phyloP scores from a whole-genome alignment of 2,329 filamentous ascomycete species.

The Claviceps monticola region DNA sequence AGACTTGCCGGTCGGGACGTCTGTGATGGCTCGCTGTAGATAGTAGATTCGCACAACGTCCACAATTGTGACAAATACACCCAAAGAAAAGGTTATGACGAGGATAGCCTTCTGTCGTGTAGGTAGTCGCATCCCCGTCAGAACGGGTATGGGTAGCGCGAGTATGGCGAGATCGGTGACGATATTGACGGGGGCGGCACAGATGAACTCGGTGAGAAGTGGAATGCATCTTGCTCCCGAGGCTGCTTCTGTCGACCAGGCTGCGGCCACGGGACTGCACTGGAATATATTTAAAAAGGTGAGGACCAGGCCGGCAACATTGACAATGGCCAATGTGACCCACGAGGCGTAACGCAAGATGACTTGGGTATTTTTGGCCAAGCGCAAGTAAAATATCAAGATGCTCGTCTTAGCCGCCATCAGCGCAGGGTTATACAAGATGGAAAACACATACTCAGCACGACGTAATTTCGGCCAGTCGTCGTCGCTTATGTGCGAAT shows the following conservation, averaged over 20 bases:
- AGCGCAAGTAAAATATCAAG: slow-evolving; percentile 73
- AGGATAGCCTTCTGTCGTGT: slow-evolving; percentile 78
- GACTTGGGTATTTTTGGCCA: slow-evolving; percentile 64
- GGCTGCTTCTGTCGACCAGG: slow-evolving; percentile 36
- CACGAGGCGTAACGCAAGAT: slow-evolving; percentile 75
- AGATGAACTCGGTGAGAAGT: slow-evolving; percentile 48
- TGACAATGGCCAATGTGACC: slow-evolving; percentile 62
- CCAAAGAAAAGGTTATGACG: slow-evolving; percentile 72
- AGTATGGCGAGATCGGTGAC: slow-evolving; percentile 82
- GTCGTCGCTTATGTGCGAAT: slow-evolving; percentile 40
- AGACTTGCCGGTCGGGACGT: slow-evolving; percentile 23
- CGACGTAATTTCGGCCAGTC: slow-evolving; percentile 39
- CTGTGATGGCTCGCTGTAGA: slow-evolving; percentile 56
- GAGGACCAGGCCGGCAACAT: slow-evolving; percentile 61
- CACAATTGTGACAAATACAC: slow-evolving; percentile 75
- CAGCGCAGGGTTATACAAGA: slow-evolving; percentile 68
- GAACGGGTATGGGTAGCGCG: slow-evolving; percentile 73
- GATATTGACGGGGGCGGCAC: slow-evolving; percentile 80
- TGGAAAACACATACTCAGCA: slow-evolving; percentile 50
- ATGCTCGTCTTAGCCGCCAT: slow-evolving; percentile 93
- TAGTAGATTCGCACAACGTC: slow-evolving; percentile 87
- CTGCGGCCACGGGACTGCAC: slow-evolving; percentile 60
- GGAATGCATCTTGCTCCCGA: slow-evolving; percentile 35
- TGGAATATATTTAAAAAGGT: slow-evolving; percentile 83
- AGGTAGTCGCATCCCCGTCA: slow-evolving; percentile 76